Evolutionary conservation across 371 early-diverging fungal species (phyloP).

Genomic region (Mortierella sp.): DNA sequence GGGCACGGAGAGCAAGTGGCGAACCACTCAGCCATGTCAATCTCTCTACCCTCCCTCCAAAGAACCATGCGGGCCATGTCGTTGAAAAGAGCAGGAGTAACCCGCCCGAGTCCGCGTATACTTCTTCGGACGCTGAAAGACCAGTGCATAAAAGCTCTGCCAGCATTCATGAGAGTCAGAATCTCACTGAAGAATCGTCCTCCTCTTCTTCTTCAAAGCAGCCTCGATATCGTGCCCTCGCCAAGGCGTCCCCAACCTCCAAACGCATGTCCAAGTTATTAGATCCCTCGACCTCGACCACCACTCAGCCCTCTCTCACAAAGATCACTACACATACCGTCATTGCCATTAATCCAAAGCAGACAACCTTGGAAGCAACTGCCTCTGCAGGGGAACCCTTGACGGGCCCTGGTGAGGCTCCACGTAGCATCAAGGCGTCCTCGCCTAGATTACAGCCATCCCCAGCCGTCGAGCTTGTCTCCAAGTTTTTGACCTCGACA

Average conservation of each 20-base stretch:
- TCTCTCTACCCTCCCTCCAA: too few relatives aligned
- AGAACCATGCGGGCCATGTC: slow-evolving; percentile 18
- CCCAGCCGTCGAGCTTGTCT: slow-evolving; percentile 36
- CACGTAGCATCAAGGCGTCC: slow-evolving; percentile 11
- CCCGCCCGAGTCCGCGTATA: slow-evolving; percentile 22
- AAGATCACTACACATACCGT: slow-evolving; percentile 43
- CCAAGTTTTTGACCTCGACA: slow-evolving; percentile 28
- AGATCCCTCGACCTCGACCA: slow-evolving; percentile 35
- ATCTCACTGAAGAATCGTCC: slow-evolving; percentile 12
- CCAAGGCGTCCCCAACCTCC: slow-evolving; percentile 31
- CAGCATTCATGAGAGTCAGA: slow-evolving; percentile 39
- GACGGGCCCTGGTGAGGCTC: slow-evolving; percentile 2
- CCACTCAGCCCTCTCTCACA: slow-evolving; percentile 32
- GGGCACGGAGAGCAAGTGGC: too few relatives aligned
- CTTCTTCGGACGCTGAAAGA: slow-evolving; percentile 3
- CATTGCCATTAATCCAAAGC: slow-evolving; percentile 37
- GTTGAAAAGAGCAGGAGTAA: slow-evolving; percentile 40
- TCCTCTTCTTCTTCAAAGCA: background rate
- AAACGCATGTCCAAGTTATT: slow-evolving; percentile 44
- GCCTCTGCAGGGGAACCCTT: slow-evolving; percentile 14
- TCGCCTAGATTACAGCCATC: slow-evolving; percentile 38
- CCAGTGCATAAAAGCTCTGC: slow-evolving; percentile 26
- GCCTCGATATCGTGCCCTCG: slow-evolving; percentile 16
- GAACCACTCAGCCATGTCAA: too few relatives aligned
- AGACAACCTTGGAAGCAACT: slow-evolving; percentile 5